These are phyloP conservation scores for Salicornia ramosissima DNA, from an alignment of 148 eudicot species.

Conservation along the genomic window DNA sequence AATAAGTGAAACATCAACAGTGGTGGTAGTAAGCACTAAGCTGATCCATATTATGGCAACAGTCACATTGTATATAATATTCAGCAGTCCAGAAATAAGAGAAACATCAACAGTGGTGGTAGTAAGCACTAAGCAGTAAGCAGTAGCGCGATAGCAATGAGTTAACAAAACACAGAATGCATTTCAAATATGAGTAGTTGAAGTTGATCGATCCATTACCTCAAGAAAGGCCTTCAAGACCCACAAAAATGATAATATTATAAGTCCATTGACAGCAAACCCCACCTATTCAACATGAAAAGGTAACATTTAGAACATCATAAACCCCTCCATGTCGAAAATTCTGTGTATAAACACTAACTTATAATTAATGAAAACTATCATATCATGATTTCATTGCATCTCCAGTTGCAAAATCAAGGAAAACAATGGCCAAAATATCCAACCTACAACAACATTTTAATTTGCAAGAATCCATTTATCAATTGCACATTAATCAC, in stretches of 20 bases:
- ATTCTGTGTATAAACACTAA: not conserved
- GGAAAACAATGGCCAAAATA: too few species aligned
- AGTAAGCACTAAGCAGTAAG: not conserved
- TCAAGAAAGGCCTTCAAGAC: slow-evolving; percentile 89
- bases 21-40: too few species aligned
- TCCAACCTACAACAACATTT: too few species aligned
- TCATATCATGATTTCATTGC: not conserved
- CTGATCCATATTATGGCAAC: too few species aligned
- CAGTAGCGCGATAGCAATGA: not conserved
- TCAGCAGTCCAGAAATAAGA: not conserved
- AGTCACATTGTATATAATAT: too few species aligned
- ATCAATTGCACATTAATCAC: too few species aligned
- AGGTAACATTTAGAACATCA: not conserved
- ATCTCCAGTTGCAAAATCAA: too few species aligned
- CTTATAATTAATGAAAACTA: not conserved
- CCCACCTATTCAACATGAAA: slow-evolving; percentile 53
- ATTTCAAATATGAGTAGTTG: not conserved
- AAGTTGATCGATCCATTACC: slow-evolving; percentile 42
- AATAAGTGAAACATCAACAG: too few species aligned
- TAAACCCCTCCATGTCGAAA: not conserved
- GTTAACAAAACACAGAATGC: not conserved
- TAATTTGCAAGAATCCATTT: too few species aligned
- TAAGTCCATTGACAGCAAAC: slow-evolving; percentile 82
- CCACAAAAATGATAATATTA: slow-evolving; percentile 86
- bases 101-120: not conserved